Conservation (phyloP, 2,329 filamentous ascomycete genomes). For the Colletotrichum tofieldiae region DNA sequence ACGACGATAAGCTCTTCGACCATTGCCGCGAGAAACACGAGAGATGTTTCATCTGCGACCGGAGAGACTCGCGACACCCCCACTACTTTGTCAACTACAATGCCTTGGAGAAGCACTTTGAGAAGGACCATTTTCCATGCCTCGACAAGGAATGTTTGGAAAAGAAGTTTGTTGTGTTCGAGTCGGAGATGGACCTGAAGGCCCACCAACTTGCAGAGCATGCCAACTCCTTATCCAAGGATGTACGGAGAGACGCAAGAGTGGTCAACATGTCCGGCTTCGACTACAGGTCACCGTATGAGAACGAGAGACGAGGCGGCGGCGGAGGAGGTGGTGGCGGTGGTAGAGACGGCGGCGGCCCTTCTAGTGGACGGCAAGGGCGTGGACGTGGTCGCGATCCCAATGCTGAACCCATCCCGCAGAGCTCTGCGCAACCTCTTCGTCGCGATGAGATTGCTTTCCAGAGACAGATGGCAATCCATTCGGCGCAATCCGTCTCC, state of each 20-base stretch:
- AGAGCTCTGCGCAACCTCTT: conserved; percentile 84
- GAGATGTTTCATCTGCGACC: conserved; percentile 93
- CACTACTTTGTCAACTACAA: conserved; percentile 95
- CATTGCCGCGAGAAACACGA: conserved; percentile 97
- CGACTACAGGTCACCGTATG: conserved; percentile 82
- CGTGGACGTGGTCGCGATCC: conserved; percentile 84
- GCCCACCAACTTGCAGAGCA: conserved; percentile 92
- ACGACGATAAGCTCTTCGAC: conserved; percentile 93
- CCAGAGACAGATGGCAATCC: conserved; percentile 92
- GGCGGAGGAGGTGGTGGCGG: conserved; percentile 59
- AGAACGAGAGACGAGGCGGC: conserved; percentile 70
- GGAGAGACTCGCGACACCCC: conserved; percentile 77
- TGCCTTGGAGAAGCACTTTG: conserved; percentile 88
- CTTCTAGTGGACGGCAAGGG: conserved; percentile 52
- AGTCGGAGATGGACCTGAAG: conserved; percentile 94
- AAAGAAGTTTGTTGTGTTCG: conserved; percentile 98
- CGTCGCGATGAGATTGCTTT: conserved; percentile 91
- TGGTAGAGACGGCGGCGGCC: conserved; percentile 58
- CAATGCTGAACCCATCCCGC: conserved; percentile 84
- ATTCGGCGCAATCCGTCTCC: conserved; percentile 86
- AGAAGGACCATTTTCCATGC: conserved; percentile 89
- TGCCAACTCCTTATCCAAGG: conserved; percentile 84
- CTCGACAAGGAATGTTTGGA: conserved; percentile 89
- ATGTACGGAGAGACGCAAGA: conserved; percentile 85
- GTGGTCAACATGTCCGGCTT: conserved; percentile 91